Base-by-base conservation (phyloP, 164 flowering plant genomes). In the Stephania yunnanensis region DNA sequence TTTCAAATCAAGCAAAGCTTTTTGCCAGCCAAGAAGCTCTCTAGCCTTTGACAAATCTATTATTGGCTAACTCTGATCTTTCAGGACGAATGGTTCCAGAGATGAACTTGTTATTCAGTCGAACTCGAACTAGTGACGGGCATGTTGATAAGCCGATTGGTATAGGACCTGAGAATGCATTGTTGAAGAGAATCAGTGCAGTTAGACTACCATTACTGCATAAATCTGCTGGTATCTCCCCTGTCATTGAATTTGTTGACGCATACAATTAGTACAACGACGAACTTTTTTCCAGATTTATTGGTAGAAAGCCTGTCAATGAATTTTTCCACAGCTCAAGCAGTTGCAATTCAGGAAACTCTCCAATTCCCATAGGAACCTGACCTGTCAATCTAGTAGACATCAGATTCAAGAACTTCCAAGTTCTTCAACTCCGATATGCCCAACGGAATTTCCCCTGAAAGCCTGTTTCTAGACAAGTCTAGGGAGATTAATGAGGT, bases 251-350 rank as follows among this genome's bases (percentile, higher is more conserved):
- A 80, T 96, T 96, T 29, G 98, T 88, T 1, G 99, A 96, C 4
- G 89, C 78, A 67, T 96, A 98, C 73, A 96, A 72, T 97, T 95
- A 94, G 75, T 86, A 89, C 79, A 96, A 78, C 17, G 90, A 86
- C 4, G 97, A 87, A 75, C 86, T 84, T 72, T 67, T 76, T 17
- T 97, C 98, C 5, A 96, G 91, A 82, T 88, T 86, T 29, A 45
- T 66, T 0, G 99, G 99, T 80, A 96, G 78, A 17, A 88, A 78
- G 7, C 99, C 99, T 1, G 93, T 81, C 8, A 96, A 72, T 1
- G 97, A 86, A 74, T 96, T 96, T 84, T 96, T 94, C 98, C 98
- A 96, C 0, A 96, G 87, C 92, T 88, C 92, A 42, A 96, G 87
- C 31, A 90, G 94, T 70, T 81, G 71, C 20, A 96, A 75, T 30